A percentile compares a stretch with the other conserved stretches of the same genome.
These are phyloP conservation scores for Laetiporus sulphureus DNA, from an alignment of 1,284 basidiomycete genomes.

Conservation along the genomic window DNA sequence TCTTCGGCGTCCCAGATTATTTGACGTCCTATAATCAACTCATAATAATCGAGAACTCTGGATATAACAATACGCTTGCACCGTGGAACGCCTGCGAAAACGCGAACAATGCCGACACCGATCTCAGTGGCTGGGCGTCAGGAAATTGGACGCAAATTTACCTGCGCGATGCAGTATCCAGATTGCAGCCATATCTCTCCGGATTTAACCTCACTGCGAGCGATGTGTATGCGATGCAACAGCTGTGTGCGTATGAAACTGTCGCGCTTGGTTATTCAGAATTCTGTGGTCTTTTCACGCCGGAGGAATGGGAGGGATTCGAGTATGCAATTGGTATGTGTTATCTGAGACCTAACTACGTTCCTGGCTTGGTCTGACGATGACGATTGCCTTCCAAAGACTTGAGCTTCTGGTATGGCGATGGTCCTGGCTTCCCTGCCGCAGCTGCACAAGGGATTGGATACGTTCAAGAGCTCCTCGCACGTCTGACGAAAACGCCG, in stretches of 20 bases:
- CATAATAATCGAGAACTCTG: constrained; percentile 44
- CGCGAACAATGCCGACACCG: constrained; percentile 26
- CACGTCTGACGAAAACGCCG: constrained; percentile 41
- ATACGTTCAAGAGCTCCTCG: constrained; percentile 50
- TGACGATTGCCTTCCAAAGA: constrained; percentile 20
- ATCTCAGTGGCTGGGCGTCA: constrained; percentile 25
- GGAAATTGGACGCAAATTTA: constrained; percentile 47
- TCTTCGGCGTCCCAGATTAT: constrained; percentile 51
- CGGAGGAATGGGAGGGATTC: constrained; percentile 61
- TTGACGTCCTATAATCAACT: constrained; percentile 40
- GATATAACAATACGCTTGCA: constrained; percentile 54
- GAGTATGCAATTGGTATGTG: constrained; percentile 42
- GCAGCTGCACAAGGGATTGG: constrained; percentile 56
- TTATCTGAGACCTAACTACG: too few species aligned
- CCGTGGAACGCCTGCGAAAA: constrained; percentile 41
- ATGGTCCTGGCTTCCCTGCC: constrained; percentile 48
- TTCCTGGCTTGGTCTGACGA: too few species aligned
- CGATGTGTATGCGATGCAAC: constrained; percentile 43
- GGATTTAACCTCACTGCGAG: constrained; percentile 43
- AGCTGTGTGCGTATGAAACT: constrained; percentile 59
- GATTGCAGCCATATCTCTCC: constrained; percentile 38
- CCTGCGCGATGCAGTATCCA: constrained; percentile 40
- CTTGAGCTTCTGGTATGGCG: constrained; percentile 45
- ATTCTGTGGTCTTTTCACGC: constrained; percentile 53
- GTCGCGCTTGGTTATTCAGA: constrained; percentile 55